Evolutionary conservation across 1,284 basidiomycete species (phyloP).

Genomic region (Leccinum subatratum): DNA sequence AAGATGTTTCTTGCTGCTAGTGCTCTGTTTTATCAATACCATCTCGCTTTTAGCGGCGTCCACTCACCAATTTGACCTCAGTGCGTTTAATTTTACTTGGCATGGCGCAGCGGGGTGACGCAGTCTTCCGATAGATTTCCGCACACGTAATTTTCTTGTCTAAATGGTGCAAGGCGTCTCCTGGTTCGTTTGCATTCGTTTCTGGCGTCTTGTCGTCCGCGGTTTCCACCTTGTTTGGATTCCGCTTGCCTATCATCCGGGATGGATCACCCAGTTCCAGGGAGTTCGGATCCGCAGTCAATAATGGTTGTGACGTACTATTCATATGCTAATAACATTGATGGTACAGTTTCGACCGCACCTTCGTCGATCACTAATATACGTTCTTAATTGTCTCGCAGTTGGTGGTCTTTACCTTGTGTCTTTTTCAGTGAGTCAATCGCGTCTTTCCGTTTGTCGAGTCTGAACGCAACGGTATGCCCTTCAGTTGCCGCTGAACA

Average conservation of each 20-base stretch:
- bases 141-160: conserved; percentile 69
- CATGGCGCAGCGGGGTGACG: conserved; percentile 7
- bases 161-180: conserved; percentile 59
- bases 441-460: background rate
- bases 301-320: conserved; percentile 17
- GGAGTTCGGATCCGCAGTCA: conserved; percentile 64
- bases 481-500: conserved; percentile 48
- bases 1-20: conserved; percentile 66
- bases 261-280: conserved; percentile 77
- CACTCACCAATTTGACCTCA: conserved; percentile 70
- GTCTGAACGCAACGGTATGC: background rate
- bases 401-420: conserved; percentile 83
- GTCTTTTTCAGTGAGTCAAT: conserved; percentile 73
- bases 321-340: conserved; percentile 3
- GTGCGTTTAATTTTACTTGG: conserved; percentile 39
- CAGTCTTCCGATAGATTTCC: conserved; percentile 44
- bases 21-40: conserved; percentile 89
- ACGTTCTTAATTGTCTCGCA: conserved; percentile 88
- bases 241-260: conserved; percentile 82
- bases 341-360: conserved; percentile 72
- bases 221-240: conserved; percentile 82
- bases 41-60: conserved; percentile 80
- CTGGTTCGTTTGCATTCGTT: conserved; percentile 63
- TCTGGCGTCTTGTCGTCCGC: conserved; percentile 87
- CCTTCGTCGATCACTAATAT: conserved; percentile 86